Conservation (phyloP, 257 asterid genomes). For the Solanum neorickii region DNA sequence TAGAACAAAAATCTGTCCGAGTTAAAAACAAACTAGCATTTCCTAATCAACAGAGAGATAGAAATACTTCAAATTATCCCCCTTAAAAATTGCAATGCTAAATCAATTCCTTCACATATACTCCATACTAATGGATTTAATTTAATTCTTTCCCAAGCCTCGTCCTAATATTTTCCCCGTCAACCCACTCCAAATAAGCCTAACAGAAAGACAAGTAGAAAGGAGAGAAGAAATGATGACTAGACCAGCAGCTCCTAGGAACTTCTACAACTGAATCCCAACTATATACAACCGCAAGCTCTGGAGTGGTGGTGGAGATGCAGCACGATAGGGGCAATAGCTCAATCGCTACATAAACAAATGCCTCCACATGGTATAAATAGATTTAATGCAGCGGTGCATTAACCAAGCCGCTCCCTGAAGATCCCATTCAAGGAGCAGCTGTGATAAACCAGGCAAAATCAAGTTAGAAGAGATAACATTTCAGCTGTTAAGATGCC, state of each 20-base stretch:
- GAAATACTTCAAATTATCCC: not conserved
- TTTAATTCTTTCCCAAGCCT: not conserved
- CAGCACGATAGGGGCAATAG: not conserved
- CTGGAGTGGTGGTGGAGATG: constrained; percentile 4
- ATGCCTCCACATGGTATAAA: constrained; percentile 7
- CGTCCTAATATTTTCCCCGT: not conserved
- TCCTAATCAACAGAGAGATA: not conserved
- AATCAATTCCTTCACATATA: not conserved
- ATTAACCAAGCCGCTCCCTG: constrained; percentile 8
- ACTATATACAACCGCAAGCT: constrained; percentile 15
- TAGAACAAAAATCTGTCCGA: not conserved
- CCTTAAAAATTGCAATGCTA: not conserved
- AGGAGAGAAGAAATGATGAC: not conserved
- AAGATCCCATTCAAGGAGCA: constrained; percentile 14
- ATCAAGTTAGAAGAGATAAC: constrained; percentile 24
- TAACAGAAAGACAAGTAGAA: not conserved
- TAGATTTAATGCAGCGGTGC: not conserved
- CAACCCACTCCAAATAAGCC: not conserved
- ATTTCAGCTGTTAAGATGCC: constrained; percentile 15
- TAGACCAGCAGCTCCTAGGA: not conserved
- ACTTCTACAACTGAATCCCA: not conserved
- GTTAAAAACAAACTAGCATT: not conserved
- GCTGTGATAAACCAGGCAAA: constrained; percentile 30
- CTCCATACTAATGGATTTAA: not conserved
- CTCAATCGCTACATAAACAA: constrained; percentile 11